Evolutionary conservation across 176 grass and related monocot species (phyloP), one percentile per base, ranked within the genome.

Genomic region (Oryza meyeriana): DNA sequence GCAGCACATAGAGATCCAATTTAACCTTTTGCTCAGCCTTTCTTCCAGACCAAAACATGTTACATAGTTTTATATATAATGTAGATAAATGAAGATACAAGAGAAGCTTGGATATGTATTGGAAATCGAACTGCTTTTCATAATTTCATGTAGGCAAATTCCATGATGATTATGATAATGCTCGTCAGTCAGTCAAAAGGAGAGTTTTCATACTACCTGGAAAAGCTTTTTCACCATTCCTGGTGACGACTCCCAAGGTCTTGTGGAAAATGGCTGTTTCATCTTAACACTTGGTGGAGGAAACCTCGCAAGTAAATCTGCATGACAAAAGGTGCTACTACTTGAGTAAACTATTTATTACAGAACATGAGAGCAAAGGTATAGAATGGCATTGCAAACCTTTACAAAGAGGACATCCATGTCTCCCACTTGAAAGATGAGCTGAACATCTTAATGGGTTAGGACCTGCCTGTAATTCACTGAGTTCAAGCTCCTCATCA

Each of bases 251-350:
- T 94, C 83, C 97, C 97, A 99, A 74, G 97, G 97, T 84, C 90
- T 95, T 65, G 81, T 69, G 16, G 85, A 85, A 66, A 96, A 94
- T 69, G 91, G 87, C 22, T 92, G 91, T 83, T 90, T 99, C 97
- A 99, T 99, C 80, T 90, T 92, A 33, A 99, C 85, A 85, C 64
- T 94, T 81, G 86, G 72, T 72, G 93, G 97, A 85, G 97, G 97
- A 96, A 99, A 99, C 83, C 88, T 99, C 52, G 91, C 89, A 77
- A 99, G 85, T 79, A 99, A 90, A 86, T 99, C 97, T 99, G 84
- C 44, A 90, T 44, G 10, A 74, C 64, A 78, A 69, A 80, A n/a
- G 47, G 57, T 33, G 30, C 18, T 65, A 35, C 76, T 65, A 40
- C 18, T 62, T 62, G 32, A 35, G 59, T 64, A 80, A 87, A 83